Evolutionary conservation across 2,329 filamentous ascomycete species (phyloP), one percentile per base, ranked within the genome.

Genomic region (Cladorrhinum sp.): DNA sequence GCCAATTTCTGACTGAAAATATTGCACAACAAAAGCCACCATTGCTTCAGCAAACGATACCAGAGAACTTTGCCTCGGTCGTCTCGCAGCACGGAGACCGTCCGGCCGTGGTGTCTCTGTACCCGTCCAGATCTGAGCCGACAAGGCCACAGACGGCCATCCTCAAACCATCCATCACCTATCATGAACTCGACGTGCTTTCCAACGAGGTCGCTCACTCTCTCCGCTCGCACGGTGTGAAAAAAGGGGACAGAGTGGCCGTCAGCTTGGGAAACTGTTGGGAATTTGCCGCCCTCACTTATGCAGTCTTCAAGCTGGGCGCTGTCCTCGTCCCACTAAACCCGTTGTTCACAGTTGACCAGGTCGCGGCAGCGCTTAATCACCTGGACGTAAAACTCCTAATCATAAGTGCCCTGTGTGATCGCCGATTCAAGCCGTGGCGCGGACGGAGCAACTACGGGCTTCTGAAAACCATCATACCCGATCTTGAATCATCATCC

Each of bases 241-340:
- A 77, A 62, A 96, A 93, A 70, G 92, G 92, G 4, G 89, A 96
- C 72, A 83, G 92, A 30, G 90, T 98, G 10, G 93, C 91, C 14
- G 86, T 97, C 24, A 94, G 88, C 62, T 77, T 97, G 56, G 94
- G 94, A 16, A 98, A 96, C 74, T 88, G 86, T 48, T 79, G 88
- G 67, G 92, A 96, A 74, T 94, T 91, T 72, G 91, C 91, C 2
- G 87, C 88, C 55, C 82, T 95, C 20, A 94, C 89, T 5, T 98
- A 98, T 75, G 93, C 93, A 0, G 74, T 95, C 58, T 96, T 94
- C 79, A 98, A 98, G 75, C 82, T 98, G 9, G 95, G 95, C n/a
- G 94, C 91, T 23, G 85, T 98, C 55, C 79, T 98, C 64, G 93
- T 96, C n/a, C 95, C 94, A 0, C 77, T 98, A 23, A 98, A 99